Percentiles rank a stretch among this genome's conserved stretches.
These are phyloP conservation scores for Phytomonas francai DNA, from an alignment of 208 protist genomes.

Conservation along the genomic window DNA sequence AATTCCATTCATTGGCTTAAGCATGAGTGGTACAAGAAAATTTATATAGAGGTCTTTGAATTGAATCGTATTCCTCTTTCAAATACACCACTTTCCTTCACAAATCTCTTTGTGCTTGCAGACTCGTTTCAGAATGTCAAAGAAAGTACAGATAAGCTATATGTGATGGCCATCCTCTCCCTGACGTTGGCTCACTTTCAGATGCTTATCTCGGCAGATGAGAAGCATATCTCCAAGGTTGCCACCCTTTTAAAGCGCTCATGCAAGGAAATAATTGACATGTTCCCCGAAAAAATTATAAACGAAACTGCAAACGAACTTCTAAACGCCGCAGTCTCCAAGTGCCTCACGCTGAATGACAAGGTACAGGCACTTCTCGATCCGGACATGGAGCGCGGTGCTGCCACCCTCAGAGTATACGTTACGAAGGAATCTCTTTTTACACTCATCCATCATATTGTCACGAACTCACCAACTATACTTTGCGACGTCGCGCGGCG, in stretches of 20 bases:
- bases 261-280: conserved; percentile 40
- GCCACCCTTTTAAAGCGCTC: conserved; percentile 47
- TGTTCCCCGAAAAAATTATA: conserved; percentile 51
- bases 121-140: conserved; percentile 24
- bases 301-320: conserved; percentile 35
- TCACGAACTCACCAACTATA: conserved; percentile 16
- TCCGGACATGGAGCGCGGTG: conserved; percentile 29
- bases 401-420: conserved; percentile 18
- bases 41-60: conserved; percentile 59
- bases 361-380: conserved; percentile 55
- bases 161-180: conserved; percentile 52
- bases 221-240: conserved; percentile 38
- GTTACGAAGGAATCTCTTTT: conserved; percentile 33
- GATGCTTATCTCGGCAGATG: conserved; percentile 32
- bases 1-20: conserved; percentile 54
- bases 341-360: conserved; percentile 45
- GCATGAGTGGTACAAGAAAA: conserved; percentile 44
- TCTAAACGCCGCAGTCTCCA: conserved; percentile 27
- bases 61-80: conserved; percentile 50
- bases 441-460: conserved; percentile 36
- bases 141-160: conserved; percentile 25
- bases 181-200: conserved; percentile 56
- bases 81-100: conserved; percentile 30
- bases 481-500: conserved; percentile 20
- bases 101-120: conserved; percentile 35